These are phyloP conservation scores for Eimeria falciformis DNA, from an alignment of 169 alveolate genomes.

Conservation along the genomic window DNA sequence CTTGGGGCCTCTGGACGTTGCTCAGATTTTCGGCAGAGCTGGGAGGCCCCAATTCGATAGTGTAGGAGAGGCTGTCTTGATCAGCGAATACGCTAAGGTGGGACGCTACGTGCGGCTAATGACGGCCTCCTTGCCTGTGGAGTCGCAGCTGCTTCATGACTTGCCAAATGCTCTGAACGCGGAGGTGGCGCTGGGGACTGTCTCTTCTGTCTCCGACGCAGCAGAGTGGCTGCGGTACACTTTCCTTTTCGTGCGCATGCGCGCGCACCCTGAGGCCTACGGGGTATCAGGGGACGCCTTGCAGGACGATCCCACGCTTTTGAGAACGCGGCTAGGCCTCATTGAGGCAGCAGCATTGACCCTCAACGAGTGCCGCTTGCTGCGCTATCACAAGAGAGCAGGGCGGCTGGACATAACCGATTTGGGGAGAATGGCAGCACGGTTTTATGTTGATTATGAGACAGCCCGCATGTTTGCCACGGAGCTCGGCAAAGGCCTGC, in stretches of 20 bases:
- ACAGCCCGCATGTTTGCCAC: slow-evolving; percentile 79
- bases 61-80: slow-evolving; percentile 93
- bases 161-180: slow-evolving; percentile 98
- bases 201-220: slow-evolving; percentile 94
- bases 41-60: slow-evolving; percentile 99
- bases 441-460: slow-evolving; percentile 90
- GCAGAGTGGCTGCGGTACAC: slow-evolving; percentile 97
- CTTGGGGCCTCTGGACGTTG: slow-evolving; percentile 96
- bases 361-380: slow-evolving; percentile 72
- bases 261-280: neutral
- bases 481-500: slow-evolving; percentile 47
- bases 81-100: slow-evolving; percentile 16
- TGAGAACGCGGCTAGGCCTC: neutral
- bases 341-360: slow-evolving; percentile 37
- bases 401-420: slow-evolving; percentile 87
- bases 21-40: slow-evolving; percentile 99
- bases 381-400: slow-evolving; percentile 79
- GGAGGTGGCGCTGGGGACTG: slow-evolving; percentile 94
- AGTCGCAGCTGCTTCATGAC: slow-evolving; percentile 93
- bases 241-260: slow-evolving; percentile 96
- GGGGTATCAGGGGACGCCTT: neutral
- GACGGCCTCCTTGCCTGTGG: slow-evolving; percentile 90
- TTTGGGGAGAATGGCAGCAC: slow-evolving; percentile 91
- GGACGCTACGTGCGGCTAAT: neutral
- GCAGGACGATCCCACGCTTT: neutral